phyloP scores from a whole-genome alignment of 83 land plant species.

The Picea abies region DNA sequence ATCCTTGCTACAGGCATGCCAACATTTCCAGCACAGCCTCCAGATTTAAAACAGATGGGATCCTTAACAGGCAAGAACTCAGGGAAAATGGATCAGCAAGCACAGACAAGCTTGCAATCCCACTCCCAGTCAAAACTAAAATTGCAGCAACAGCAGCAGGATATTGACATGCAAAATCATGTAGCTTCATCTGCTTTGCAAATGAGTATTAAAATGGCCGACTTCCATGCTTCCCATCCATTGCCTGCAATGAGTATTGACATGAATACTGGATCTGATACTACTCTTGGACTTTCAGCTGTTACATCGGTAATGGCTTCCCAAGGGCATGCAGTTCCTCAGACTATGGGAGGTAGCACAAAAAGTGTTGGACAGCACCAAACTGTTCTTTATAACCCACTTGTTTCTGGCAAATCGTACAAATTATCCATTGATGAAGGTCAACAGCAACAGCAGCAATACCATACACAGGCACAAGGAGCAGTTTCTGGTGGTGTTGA shows the following conservation, averaged over 20 bases:
- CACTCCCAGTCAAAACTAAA: conserved; percentile 8
- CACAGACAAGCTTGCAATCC: conserved; percentile 5
- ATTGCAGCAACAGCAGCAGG: conserved; percentile 13
- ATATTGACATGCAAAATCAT: neutral
- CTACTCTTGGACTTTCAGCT: neutral
- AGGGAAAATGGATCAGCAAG: conserved; percentile 3
- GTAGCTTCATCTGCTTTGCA: conserved; percentile 5
- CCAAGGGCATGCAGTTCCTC: neutral
- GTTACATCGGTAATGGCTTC: neutral
- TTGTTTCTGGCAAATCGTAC: neutral
- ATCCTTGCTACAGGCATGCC: neutral
- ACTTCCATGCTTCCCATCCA: neutral
- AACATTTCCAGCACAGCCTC: neutral
- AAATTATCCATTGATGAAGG: conserved; percentile 5
- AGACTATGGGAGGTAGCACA: conserved; percentile 1
- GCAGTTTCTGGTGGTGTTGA: neutral
- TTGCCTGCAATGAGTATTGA: neutral
- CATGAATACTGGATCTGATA: neutral
- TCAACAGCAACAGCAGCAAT: conserved; percentile 5
- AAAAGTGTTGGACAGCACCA: neutral
- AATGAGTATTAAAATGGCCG: neutral
- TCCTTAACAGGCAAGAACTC: neutral
- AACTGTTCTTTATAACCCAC: neutral
- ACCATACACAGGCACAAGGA: conserved; percentile 4
- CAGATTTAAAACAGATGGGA: neutral